Conservation (phyloP, 1,284 basidiomycete genomes). For the Leccinum subrobustum region DNA sequence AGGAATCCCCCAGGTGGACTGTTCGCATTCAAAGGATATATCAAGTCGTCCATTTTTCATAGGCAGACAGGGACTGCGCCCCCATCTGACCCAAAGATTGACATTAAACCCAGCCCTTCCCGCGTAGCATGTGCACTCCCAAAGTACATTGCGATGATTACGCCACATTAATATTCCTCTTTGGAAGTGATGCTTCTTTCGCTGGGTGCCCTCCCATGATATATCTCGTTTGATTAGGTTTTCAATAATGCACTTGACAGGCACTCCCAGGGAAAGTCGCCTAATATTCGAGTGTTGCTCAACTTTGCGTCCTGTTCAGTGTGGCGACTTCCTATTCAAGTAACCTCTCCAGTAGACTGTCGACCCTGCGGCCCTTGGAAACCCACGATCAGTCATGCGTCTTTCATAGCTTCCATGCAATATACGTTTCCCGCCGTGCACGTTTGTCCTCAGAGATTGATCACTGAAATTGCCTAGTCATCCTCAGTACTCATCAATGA, state of each 20-base stretch:
- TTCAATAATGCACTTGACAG: background rate
- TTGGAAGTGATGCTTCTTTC: background rate
- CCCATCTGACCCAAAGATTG: background rate
- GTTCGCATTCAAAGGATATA: background rate
- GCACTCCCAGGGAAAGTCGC: background rate
- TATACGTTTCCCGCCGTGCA: background rate
- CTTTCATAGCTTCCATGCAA: background rate
- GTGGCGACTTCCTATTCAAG: background rate
- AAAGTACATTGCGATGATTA: background rate
- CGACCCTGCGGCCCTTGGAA: background rate
- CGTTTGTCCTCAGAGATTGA: background rate
- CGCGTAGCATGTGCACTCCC: background rate
- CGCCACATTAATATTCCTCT: background rate
- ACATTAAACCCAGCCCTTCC: background rate
- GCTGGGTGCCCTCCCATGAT: background rate
- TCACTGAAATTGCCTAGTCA: background rate
- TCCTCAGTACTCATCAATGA: background rate
- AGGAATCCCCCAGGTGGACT: background rate
- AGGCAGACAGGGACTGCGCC: background rate
- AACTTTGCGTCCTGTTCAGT: background rate
- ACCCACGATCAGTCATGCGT: background rate
- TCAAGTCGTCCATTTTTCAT: background rate
- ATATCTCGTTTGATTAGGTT: background rate
- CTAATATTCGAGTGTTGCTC: background rate
- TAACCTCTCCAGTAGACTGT: background rate